Evolutionary conservation across 257 asterid species (phyloP), one percentile per base, ranked within the genome.

Genomic region (Nicotiana attenuata): DNA sequence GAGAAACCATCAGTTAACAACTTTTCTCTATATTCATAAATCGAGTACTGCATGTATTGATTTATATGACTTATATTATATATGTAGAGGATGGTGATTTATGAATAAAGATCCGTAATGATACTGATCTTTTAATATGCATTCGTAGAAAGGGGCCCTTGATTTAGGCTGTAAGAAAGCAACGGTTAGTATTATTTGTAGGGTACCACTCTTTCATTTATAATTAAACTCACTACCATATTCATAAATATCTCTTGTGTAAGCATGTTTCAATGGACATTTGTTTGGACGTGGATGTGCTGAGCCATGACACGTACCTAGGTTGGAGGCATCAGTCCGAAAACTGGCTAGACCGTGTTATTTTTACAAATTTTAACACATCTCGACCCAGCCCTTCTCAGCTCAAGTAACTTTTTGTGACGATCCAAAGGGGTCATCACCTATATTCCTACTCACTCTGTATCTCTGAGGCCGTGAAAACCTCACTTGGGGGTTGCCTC

Each of bases 141-240:
- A 73, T 22, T 73, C 41, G 78, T 73, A 73, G 47, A 47, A 73
- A 47, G 79, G 79, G 61, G 15, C 61, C 77, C 61, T 73, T 73
- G 79, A 73, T 47, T 71, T 22, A 7, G 13, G 20, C 61, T n/a
- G 78, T 14, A 73, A 73, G 41, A 47, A 73, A 73, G 8, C 33
- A 14, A 73, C 2, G 41, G 15, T 56, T 35, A 47, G 6, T 73
- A 73, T 16, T 47, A 47, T 73, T 47, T 73, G 79, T 73, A 45
- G 61, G 61, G 79, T 47, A 47, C 38, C 33, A 31, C 29, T 24
- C 22, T 73, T 45, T 22, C 61, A 41, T 41, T 4, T 52, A 14
- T 41, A 47, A 7, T 31, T 31, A 31, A 14, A 71, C 38, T 45
- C 17, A 41, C 45, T 68, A 19, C 77, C 3, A 6, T 45, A 14